phyloP scores from a whole-genome alignment of 2,329 filamentous ascomycete species.

The Lecanicillium sp. region DNA sequence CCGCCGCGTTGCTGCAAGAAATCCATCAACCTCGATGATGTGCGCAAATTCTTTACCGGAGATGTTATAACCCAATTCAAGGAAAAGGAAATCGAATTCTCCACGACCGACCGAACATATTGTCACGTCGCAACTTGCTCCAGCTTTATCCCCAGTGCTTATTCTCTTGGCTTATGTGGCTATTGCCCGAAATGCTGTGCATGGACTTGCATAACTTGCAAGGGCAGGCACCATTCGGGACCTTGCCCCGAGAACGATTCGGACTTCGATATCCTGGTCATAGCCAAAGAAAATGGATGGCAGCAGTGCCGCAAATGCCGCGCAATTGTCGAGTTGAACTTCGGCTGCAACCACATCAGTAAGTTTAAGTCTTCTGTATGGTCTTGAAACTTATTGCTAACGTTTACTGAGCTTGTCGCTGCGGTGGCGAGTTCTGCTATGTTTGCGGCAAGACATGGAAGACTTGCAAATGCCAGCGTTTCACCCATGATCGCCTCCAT shows the following conservation, averaged over 20 bases:
- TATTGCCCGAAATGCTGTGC: not conserved
- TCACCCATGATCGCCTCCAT: slow-evolving; percentile 26
- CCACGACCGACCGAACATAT: not conserved
- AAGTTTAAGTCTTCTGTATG: no score
- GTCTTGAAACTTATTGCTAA: not conserved
- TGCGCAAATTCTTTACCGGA: not conserved
- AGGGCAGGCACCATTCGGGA: not conserved
- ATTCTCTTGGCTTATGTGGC: not conserved
- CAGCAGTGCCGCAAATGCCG: not conserved
- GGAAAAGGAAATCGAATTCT: not conserved
- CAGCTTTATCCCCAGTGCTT: not conserved
- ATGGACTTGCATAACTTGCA: not conserved
- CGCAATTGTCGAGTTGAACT: not conserved
- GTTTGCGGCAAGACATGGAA: slow-evolving; percentile 38
- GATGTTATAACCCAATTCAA: not conserved
- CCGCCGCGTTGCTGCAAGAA: not conserved
- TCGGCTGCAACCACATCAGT: not conserved
- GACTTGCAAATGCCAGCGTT: slow-evolving; percentile 29
- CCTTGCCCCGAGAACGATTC: not conserved
- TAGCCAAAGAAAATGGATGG: not conserved
- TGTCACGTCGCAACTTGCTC: not conserved
- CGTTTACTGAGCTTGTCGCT: not conserved
- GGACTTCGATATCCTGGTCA: not conserved
- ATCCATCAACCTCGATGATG: not conserved
- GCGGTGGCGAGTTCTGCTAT: not conserved